A percentile compares a stretch with the other conserved stretches of the same genome.
phyloP scores from a whole-genome alignment of 225 moss, liverwort and hornwort species.

The Marchantia polymorpha region DNA sequence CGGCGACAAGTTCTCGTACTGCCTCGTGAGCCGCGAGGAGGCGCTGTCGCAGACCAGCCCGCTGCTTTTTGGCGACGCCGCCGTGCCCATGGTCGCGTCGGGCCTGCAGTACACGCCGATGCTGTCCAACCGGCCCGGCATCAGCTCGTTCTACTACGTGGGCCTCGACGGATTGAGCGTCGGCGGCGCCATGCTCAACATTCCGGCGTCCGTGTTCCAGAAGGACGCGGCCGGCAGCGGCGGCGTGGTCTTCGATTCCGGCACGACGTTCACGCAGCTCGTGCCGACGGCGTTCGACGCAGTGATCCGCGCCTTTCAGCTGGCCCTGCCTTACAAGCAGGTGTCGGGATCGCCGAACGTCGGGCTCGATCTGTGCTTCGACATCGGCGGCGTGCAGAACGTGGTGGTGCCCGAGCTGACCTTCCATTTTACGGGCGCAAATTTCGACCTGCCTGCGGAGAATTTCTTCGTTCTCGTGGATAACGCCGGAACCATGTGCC shows the following conservation, averaged over 20 bases:
- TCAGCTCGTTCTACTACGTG: slow-evolving; percentile 42
- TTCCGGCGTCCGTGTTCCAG: slow-evolving; percentile 25
- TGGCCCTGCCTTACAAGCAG: slow-evolving; percentile 42
- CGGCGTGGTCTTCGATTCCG: slow-evolving; percentile 73
- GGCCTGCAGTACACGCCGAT: slow-evolving; percentile 42
- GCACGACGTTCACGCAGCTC: slow-evolving; percentile 81
- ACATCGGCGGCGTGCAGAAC: slow-evolving; percentile 56
- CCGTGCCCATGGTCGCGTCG: slow-evolving; percentile 21
- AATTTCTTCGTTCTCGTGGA: slow-evolving; percentile 81
- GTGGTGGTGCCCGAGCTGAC: slow-evolving; percentile 59
- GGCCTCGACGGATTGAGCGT: slow-evolving; percentile 33
- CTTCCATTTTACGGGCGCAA: slow-evolving; percentile 63
- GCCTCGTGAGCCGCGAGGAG: slow-evolving; percentile 32
- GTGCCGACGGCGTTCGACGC: slow-evolving; percentile 58
- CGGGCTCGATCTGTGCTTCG: slow-evolving; percentile 76
- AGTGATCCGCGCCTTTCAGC: slow-evolving; percentile 51
- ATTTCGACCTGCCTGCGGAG: slow-evolving; percentile 58
- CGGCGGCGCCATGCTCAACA: slow-evolving; percentile 27
- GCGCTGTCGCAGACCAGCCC: slow-evolving; percentile 38
- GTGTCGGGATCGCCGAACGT: slow-evolving; percentile 48
- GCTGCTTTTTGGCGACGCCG: slow-evolving; percentile 40
- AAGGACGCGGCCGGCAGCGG: slow-evolving; percentile 44
- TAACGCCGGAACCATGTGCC: slow-evolving; percentile 56
- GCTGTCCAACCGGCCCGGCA: slow-evolving; percentile 29
- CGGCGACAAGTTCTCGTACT: slow-evolving; percentile 44